Evolutionary conservation across 2,329 filamentous ascomycete genomes (phyloP).

Genomic region (Phialocephala subalpina): DNA sequence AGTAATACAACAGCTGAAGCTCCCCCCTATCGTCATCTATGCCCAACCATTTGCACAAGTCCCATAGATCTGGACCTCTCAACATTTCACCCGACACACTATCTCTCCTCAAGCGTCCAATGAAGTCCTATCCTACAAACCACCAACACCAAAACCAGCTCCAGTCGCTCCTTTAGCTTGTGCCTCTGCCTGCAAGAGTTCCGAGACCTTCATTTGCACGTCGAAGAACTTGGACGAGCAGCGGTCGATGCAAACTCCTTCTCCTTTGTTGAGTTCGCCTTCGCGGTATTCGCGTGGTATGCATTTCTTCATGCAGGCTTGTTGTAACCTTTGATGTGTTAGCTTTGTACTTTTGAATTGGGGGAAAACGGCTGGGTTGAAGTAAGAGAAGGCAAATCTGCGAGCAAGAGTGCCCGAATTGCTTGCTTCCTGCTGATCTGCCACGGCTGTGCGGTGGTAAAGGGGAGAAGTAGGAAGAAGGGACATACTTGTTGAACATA

Average conservation of each 20-base stretch:
- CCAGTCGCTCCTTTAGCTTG: slow-evolving; percentile 67
- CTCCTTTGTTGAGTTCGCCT: slow-evolving; percentile 97
- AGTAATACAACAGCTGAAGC: slow-evolving; percentile 12
- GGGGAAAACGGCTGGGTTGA: too few species aligned
- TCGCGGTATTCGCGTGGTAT: slow-evolving; percentile 93
- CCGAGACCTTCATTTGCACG: slow-evolving; percentile 95
- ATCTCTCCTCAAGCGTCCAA: not conserved
- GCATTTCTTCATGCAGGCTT: slow-evolving; percentile 94
- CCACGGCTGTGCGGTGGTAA: too few species aligned
- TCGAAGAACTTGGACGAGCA: slow-evolving; percentile 99
- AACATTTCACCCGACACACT: too few species aligned
- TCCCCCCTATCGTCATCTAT: not conserved
- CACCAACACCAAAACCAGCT: slow-evolving; percentile 59
- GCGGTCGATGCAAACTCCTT: slow-evolving; percentile 96
- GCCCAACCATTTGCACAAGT: too few species aligned
- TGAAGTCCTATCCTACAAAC: slow-evolving; percentile 41
- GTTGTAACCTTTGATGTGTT: slow-evolving; percentile 69
- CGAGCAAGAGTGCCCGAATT: too few species aligned
- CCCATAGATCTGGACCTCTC: too few species aligned
- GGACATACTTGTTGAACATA: slow-evolving; percentile 91
- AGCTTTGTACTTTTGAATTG: too few species aligned
- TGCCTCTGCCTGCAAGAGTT: slow-evolving; percentile 93
- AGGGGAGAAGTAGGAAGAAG: slow-evolving; percentile 16
- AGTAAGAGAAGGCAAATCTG: too few species aligned
- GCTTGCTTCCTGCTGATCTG: too few species aligned